Evolutionary conservation across 2,329 filamentous ascomycete species (phyloP), one percentile per base, ranked within the genome.

Genomic region (Mycogone perniciosa): DNA sequence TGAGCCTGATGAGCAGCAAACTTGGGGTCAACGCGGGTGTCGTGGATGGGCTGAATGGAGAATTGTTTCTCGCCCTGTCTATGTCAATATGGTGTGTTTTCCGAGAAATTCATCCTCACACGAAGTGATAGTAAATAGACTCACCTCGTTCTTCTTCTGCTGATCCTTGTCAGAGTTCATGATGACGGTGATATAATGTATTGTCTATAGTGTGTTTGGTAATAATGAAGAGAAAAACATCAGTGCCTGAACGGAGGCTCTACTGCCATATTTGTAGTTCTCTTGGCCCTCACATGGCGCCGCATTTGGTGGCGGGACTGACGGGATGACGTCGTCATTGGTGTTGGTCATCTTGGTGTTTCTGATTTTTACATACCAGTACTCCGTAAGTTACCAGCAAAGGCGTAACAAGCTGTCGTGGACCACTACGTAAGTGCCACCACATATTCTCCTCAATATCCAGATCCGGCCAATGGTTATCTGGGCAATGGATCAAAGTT

Each of bases 1-100:
- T 77, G 70, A 13, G 80, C 80, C 50, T 75, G 64, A 62, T 77
- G 73, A 34, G 77, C 71, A 48, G 73, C 70, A 61, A 80, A 75
- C 64, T 75, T 74, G 60, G 69, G 62, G 63, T 76, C 68, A 58
- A 66, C 61, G 45, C 72, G 56, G 52, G 20, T 33, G 26, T 73
- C 65, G 56, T 75, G 65, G 59, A 74, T 69, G 63, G 72, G 72
- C 61, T 73, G 71, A 54, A 71, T 71, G 58, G 62, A 66, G 59
- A 75, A 74, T 57, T 73, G 58, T 65, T 74, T 71, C 64, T 74
- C 71, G 56, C 62, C 64, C 63, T 70, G 31, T 50, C 9, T 72
- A 65, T 9, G 20, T 34, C 2, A 5, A 13, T 20, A 27, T 40
- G 30, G 41, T 47, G 41, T 47, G 10, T 37, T 10, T 37, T 20